Conservation (phyloP, 2,329 filamentous ascomycete species). For the Claviceps spartinae region DNA sequence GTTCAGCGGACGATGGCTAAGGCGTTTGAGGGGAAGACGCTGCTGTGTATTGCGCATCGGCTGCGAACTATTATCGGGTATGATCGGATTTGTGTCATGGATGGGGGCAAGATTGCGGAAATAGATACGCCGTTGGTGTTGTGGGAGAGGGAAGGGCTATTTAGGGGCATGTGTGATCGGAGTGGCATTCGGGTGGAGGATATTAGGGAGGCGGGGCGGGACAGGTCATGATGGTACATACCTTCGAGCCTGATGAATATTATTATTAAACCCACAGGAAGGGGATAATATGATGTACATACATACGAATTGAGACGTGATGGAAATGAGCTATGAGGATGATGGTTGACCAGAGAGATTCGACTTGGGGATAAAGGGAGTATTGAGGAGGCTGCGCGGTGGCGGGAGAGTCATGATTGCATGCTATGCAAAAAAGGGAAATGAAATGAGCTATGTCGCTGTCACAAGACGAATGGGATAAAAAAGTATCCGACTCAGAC, state of each 20-base stretch:
- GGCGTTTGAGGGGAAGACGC: conserved; percentile 73
- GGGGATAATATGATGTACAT: too few species aligned
- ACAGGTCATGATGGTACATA: background rate
- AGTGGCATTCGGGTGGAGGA: conserved; percentile 58
- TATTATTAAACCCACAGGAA: too few species aligned
- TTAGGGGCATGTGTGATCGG: conserved; percentile 78
- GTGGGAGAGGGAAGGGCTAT: conserved; percentile 65
- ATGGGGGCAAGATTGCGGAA: conserved; percentile 75
- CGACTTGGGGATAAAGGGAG: too few species aligned
- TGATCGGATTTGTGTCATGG: conserved; percentile 95
- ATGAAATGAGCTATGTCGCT: too few species aligned
- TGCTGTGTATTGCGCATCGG: conserved; percentile 86
- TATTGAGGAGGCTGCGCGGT: too few species aligned
- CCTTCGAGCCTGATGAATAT: background rate
- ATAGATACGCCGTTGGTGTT: conserved; percentile 63
- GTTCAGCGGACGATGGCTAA: conserved; percentile 80
- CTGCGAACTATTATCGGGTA: conserved; percentile 87
- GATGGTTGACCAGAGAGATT: too few species aligned
- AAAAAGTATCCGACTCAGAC: too few species aligned
- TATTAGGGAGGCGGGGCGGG: conserved; percentile 31
- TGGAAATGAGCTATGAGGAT: background rate
- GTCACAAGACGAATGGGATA: too few species aligned
- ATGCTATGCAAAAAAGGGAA: too few species aligned
- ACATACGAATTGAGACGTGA: background rate
- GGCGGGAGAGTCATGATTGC: too few species aligned